A percentile compares a stretch with the other conserved stretches of the same genome.
Evolutionary conservation across 2,329 filamentous ascomycete genomes (phyloP).

Genomic region (Coniochaeta sp.): DNA sequence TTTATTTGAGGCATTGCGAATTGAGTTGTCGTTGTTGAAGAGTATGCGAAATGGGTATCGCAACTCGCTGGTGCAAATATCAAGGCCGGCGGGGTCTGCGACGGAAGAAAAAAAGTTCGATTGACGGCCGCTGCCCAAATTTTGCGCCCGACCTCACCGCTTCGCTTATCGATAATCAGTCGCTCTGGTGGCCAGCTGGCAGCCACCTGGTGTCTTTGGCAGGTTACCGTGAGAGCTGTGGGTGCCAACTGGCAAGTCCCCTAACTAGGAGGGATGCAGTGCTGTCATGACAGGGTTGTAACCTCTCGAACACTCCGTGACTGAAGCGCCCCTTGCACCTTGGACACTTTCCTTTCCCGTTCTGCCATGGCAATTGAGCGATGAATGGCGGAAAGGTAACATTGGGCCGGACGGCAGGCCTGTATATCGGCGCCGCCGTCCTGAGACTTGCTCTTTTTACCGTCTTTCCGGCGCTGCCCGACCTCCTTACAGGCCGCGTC

Average conservation of each 20-base stretch:
- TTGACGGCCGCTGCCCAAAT: background rate
- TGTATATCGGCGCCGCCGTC: conserved; percentile 70
- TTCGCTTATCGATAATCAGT: conserved; percentile 11
- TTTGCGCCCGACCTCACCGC: conserved; percentile 17
- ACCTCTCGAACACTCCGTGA: background rate
- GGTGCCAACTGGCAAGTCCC: conserved; percentile 4
- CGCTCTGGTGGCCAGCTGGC: background rate
- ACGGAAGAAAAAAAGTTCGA: conserved; percentile 6
- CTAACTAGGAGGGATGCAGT: background rate
- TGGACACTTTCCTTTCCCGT: conserved; percentile 1
- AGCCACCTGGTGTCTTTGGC: too few species aligned
- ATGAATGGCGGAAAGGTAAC: conserved; percentile 29
- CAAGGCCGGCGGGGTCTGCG: background rate
- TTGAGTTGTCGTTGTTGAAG: conserved; percentile 12
- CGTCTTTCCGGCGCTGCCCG: conserved; percentile 74
- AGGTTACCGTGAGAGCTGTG: background rate
- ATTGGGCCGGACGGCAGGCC: conserved; percentile 43
- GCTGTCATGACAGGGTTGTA: background rate
- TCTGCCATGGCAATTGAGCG: conserved; percentile 17
- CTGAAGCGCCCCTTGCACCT: conserved; percentile 6
- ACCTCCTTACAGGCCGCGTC: conserved; percentile 81
- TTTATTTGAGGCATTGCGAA: conserved; percentile 66
- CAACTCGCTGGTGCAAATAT: conserved; percentile 1
- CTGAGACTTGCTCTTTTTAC: conserved; percentile 75
- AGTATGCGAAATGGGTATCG: conserved; percentile 4